Base-by-base conservation (phyloP, 768 basidiomycete species). In the Agaricus sinodeliciosus region DNA sequence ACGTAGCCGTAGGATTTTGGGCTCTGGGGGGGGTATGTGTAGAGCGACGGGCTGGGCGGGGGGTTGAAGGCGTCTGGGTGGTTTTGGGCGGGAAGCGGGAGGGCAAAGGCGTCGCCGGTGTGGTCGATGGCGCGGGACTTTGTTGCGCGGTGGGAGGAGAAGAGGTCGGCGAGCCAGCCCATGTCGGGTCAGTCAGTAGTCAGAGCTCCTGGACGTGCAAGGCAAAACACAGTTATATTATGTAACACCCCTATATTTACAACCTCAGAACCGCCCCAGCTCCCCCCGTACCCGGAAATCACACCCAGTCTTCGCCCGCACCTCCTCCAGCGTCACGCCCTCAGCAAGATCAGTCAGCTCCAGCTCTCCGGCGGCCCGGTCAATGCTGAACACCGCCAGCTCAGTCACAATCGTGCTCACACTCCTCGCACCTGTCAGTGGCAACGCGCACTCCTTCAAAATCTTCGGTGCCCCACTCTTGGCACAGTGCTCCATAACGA, bases 351-450 rank as follows among this genome's bases (percentile, higher is more conserved):
- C 94, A 42, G 75, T 81, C 63, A 97, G 71, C 48, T 78, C 80
- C 67, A 97, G 72, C 59, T 74, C 75, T 13, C 92, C 90, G 40
- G 75, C 79, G 47, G 69, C 69, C 42, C 93, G 77, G 69, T 97
- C 87, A 35, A 96, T 90, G 43, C 88, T 77, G 67, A 97, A 97
- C 27, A 93, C 92, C 15, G 83, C 87, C 18, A 96, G 79, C 62
- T 97, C 94, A 0, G 94, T 96, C 69, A 97, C 84, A 63, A 97
- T 94, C 55, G 84, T 84, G 71, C 90, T 92, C 55, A 96, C 90
- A 27, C 87, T 78, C 36, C 86, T 76, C 16, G 90, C 90, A 13
- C 94, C 94, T 0, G 94, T 97, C 42, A 94, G 73, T 13, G 94
- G 94, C 43, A 97, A 80, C 2, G 74, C 71, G 61, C 94, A 96